These are phyloP conservation scores for Starmerella stellata DNA, from an alignment of 805 yeast species.

Conservation along the genomic window DNA sequence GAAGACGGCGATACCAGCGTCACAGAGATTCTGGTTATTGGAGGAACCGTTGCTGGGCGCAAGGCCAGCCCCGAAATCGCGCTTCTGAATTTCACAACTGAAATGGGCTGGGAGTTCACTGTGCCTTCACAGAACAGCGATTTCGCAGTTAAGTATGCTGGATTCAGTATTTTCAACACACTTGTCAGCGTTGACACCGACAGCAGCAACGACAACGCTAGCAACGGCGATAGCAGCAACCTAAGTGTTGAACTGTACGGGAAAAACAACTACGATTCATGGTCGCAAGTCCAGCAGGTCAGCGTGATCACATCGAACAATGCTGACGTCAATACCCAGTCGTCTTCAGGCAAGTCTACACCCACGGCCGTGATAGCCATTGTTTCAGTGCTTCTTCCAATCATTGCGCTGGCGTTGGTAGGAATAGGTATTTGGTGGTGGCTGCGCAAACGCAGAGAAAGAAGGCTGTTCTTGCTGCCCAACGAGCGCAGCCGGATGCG, in stretches of 20 bases:
- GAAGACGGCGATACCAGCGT: constrained; percentile 9
- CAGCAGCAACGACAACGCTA: neutral
- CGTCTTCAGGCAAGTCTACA: constrained; percentile 3
- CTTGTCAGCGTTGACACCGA: constrained; percentile 2
- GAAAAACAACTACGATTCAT: constrained; percentile 1
- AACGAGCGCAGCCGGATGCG: constrained; percentile 9
- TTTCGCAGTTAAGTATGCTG: constrained; percentile 3
- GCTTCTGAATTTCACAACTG: constrained; percentile 23
- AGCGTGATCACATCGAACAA: constrained; percentile 4
- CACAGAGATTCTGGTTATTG: constrained; percentile 34
- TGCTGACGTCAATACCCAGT: constrained; percentile 10
- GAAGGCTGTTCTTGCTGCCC: constrained; percentile 12
- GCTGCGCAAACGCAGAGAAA: constrained; percentile 18
- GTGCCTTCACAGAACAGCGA: constrained; percentile 1
- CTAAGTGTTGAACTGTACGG: constrained; percentile 1
- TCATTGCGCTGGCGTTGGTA: constrained; percentile 25
- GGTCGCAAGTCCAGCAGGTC: constrained; percentile 4
- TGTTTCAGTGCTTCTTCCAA: constrained; percentile 30
- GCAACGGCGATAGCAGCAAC: neutral
- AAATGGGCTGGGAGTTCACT: constrained; percentile 32
- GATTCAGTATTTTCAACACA: constrained; percentile 11
- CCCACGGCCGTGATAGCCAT: constrained; percentile 28
- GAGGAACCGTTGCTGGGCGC: constrained; percentile 34
- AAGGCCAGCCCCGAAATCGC: constrained; percentile 30
- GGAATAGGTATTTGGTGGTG: constrained; percentile 21